Conservation (phyloP, 164 flowering plant species). For the Nymphaea thermarum region DNA sequence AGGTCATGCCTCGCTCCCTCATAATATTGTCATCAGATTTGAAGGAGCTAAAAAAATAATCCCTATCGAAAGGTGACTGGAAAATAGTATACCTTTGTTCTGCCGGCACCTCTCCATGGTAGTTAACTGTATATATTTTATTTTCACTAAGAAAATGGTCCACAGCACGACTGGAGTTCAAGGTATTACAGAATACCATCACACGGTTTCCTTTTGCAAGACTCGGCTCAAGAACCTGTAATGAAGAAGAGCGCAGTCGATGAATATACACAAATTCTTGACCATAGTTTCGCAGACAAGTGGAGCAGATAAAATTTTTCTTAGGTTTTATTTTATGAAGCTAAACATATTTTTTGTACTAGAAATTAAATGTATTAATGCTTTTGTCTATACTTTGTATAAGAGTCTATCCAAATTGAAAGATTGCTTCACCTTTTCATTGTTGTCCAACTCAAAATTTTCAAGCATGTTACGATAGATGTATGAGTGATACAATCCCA, state of each 20-base stretch:
- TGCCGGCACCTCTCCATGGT: conserved; percentile 98
- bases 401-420: too few species aligned
- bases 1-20: too few species aligned
- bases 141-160: conserved; percentile 90
- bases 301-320: too few species aligned
- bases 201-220: conserved; percentile 84
- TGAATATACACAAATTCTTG: too few species aligned
- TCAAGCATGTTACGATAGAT: background rate
- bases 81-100: conserved; percentile 75
- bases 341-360: too few species aligned
- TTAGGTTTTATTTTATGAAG: too few species aligned
- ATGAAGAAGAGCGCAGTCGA: background rate
- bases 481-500: background rate
- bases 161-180: conserved; percentile 95
- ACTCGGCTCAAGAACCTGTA: conserved; percentile 95
- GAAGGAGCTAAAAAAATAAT: too few species aligned
- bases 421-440: background rate
- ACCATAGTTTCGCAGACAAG: too few species aligned
- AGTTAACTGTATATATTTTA: conserved; percentile 81
- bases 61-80: background rate
- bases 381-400: too few species aligned
- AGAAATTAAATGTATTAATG: too few species aligned
- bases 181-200: conserved; percentile 97
- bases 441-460: background rate
- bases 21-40: too few species aligned